Conservation (phyloP, 177 flowering plant genomes). For the Tripterygium wilfordii region DNA sequence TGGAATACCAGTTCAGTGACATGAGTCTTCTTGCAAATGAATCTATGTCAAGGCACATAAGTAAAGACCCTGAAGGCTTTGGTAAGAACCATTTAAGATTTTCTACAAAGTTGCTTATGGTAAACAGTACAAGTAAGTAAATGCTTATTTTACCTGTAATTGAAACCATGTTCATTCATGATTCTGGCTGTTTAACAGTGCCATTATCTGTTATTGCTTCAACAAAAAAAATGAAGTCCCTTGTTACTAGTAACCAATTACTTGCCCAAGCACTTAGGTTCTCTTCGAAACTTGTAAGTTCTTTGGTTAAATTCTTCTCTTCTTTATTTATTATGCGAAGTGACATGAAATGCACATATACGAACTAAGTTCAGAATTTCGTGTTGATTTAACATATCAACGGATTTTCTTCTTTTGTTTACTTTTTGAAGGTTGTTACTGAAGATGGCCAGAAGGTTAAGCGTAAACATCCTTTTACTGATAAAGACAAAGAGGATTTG, state of each 20-base stretch:
- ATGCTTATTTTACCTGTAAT: not conserved
- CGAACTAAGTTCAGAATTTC: no score
- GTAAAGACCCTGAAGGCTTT: slow-evolving; percentile 70
- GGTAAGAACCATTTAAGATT: slow-evolving; percentile 33
- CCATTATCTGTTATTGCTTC: slow-evolving; percentile 72
- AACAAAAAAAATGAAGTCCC: slow-evolving; percentile 79
- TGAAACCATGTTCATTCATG: not conserved
- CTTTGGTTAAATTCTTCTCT: not conserved
- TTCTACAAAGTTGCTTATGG: not conserved
- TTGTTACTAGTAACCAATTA: slow-evolving; percentile 43
- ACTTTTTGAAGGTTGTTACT: slow-evolving; percentile 55
- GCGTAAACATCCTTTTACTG: slow-evolving; percentile 64
- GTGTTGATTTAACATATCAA: no score
- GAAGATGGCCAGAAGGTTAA: slow-evolving; percentile 75
- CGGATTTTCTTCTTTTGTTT: not conserved
- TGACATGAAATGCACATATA: no score
- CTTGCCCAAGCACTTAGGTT: slow-evolving; percentile 70
- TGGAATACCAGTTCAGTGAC: slow-evolving; percentile 71
- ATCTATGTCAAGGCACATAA: slow-evolving; percentile 48
- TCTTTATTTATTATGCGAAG: no score
- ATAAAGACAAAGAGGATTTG: slow-evolving; percentile 81
- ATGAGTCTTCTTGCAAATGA: slow-evolving; percentile 76
- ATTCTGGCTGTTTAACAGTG: slow-evolving; percentile 36
- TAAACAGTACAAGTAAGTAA: not conserved
- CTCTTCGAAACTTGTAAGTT: slow-evolving; percentile 79